phyloP scores from a whole-genome alignment of 441 rosid genomes.

The Gossypium lobatum region DNA sequence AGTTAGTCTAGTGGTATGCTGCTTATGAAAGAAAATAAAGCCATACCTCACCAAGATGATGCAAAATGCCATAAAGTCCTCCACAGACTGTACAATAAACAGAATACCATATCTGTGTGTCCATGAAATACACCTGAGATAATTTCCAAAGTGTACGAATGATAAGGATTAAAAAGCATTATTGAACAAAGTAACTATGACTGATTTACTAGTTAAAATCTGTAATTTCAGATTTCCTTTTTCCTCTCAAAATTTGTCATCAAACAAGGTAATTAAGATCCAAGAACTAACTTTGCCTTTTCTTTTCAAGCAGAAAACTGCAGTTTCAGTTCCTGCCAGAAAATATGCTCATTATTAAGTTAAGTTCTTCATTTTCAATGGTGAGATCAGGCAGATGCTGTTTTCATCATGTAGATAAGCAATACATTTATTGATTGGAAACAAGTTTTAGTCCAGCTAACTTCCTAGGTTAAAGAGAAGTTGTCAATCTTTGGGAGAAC shows the following conservation, averaged over 20 bases:
- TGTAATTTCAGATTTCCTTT: background rate
- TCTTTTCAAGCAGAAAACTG: background rate
- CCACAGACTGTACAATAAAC: slow-evolving; percentile 89
- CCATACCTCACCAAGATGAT: slow-evolving; percentile 97
- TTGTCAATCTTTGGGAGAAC: slow-evolving; percentile 26
- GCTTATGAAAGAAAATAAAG: slow-evolving; percentile 23
- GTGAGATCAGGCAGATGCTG: background rate
- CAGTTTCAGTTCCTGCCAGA: background rate
- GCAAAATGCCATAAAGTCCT: slow-evolving; percentile 91
- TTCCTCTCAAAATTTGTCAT: background rate
- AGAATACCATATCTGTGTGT: slow-evolving; percentile 98
- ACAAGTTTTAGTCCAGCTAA: background rate
- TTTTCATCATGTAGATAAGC: background rate
- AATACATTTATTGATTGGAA: background rate
- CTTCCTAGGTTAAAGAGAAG: background rate
- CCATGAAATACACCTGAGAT: slow-evolving; percentile 94
- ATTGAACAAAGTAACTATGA: slow-evolving; percentile 1
- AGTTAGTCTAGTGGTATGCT: slow-evolving; percentile 24
- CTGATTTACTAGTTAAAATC: background rate
- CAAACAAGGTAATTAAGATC: background rate
- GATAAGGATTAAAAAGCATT: background rate
- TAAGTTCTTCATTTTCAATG: slow-evolving; percentile 1
- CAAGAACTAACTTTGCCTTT: background rate
- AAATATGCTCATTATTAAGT: background rate
- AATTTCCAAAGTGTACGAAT: slow-evolving; percentile 15